Evolutionary conservation across 805 yeast species (phyloP).

Genomic region (Candida bentonensis): DNA sequence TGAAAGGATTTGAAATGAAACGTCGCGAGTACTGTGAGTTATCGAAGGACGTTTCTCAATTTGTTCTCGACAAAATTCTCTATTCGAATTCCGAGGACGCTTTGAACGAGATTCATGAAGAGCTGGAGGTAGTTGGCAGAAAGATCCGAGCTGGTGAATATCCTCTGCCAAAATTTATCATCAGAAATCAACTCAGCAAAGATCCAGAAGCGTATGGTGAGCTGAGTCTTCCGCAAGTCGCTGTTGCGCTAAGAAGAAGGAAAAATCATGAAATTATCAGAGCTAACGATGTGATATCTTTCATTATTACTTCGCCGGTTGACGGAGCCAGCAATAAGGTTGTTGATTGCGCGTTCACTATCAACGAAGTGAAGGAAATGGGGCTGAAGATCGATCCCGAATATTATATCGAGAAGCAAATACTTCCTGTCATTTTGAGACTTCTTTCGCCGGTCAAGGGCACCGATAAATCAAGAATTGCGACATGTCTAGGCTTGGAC

Average conservation of each 20-base stretch:
- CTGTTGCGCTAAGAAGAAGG: constrained; percentile 71
- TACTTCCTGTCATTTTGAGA: constrained; percentile 83
- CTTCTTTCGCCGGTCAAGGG: constrained; percentile 78
- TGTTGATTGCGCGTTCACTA: constrained; percentile 75
- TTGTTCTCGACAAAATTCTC: constrained; percentile 56
- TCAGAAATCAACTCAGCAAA: constrained; percentile 79
- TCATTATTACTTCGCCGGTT: constrained; percentile 51
- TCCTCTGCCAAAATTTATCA: constrained; percentile 54
- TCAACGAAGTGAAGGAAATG: constrained; percentile 49
- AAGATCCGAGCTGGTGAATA: constrained; percentile 49
- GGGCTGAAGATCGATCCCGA: constrained; percentile 55
- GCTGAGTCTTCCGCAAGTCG: constrained; percentile 69
- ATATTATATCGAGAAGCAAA: constrained; percentile 76
- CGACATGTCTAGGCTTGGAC: constrained; percentile 66
- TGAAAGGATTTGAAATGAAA: constrained; percentile 91
- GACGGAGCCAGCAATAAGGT: constrained; percentile 27
- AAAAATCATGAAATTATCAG: constrained; percentile 75
- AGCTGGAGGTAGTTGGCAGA: constrained; percentile 45
- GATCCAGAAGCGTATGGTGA: constrained; percentile 77
- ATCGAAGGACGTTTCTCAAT: constrained; percentile 75
- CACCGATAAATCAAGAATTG: constrained; percentile 64
- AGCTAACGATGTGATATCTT: constrained; percentile 85
- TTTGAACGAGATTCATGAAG: constrained; percentile 52
- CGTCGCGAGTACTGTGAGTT: constrained; percentile 94
- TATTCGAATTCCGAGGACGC: constrained; percentile 61